A percentile compares a stretch with the other conserved stretches of the same genome.
phyloP scores from a whole-genome alignment of 306 rosid species.

The Prunus padus region DNA sequence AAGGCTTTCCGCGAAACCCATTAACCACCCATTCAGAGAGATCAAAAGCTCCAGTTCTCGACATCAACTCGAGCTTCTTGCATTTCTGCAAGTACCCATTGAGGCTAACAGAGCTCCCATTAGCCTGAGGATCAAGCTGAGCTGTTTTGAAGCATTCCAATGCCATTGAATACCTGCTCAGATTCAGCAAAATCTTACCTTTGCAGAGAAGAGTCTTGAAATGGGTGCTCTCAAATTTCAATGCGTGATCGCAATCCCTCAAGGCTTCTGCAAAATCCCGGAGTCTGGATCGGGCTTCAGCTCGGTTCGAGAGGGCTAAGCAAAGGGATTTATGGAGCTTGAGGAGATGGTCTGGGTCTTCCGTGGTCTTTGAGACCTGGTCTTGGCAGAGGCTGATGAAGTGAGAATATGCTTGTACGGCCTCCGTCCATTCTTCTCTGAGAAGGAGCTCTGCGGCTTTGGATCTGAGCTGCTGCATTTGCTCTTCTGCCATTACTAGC shows the following conservation, averaged over 20 bases:
- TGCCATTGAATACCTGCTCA: constrained; percentile 62
- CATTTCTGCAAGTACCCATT: constrained; percentile 67
- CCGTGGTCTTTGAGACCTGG: constrained; percentile 19
- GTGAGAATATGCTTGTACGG: constrained; percentile 51
- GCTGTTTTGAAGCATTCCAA: constrained; percentile 58
- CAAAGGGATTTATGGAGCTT: constrained; percentile 67
- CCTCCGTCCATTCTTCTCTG: constrained; percentile 80
- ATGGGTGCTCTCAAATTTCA: constrained; percentile 56
- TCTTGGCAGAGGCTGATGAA: constrained; percentile 58
- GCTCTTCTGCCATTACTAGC: constrained; percentile 46
- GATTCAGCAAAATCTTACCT: constrained; percentile 72
- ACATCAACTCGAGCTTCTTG: constrained; percentile 62
- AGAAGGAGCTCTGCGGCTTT: constrained; percentile 79
- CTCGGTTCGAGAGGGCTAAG: constrained; percentile 71
- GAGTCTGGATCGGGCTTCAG: constrained; percentile 66
- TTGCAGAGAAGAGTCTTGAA: constrained; percentile 80
- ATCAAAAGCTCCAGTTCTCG: constrained; percentile 66
- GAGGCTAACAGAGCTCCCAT: constrained; percentile 43
- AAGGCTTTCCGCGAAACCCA: constrained; percentile 57
- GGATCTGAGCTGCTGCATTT: constrained; percentile 65
- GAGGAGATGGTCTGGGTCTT: constrained; percentile 22
- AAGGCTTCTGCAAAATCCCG: constrained; percentile 50
- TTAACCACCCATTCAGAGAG: constrained; percentile 74
- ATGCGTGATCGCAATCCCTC: constrained; percentile 66
- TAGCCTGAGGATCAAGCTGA: constrained; percentile 43